Evolutionary conservation across 116 monocot genomes (phyloP), one percentile per base, ranked within the genome.

Genomic region (Dioscorea cayenensis): DNA sequence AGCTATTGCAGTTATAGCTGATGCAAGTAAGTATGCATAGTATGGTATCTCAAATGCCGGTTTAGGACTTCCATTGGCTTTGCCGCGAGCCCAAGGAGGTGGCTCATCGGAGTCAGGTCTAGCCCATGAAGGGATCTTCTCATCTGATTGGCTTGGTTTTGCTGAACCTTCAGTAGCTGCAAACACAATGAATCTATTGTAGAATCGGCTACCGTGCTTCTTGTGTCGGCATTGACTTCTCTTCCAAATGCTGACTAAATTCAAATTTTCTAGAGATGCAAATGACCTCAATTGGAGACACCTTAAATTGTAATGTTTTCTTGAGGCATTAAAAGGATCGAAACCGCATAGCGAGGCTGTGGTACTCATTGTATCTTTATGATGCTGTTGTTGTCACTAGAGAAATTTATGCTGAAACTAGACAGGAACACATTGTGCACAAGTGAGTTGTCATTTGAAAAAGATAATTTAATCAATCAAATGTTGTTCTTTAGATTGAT

Each of bases 1-100:
- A 11, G 93, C 97, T 68, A 97, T 97, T 25, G 97, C 94, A 52
- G 86, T 94, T 3, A 97, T n/a, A 49, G 89, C 89, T 21, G 97
- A 97, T 49, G 97, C 88, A 35, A 97, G 79, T 32, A 97, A 76
- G 77, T 93, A 93, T 0, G 82, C 97, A 74, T 63, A 83, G 72
- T 78, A 97, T 7, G 97, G 97, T 37, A 94, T 77, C 65, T 84
- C 75, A 70, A 88, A 68, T 37, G 86, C 36, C 35, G 82, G 69
- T n/a, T 78, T 65, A 61, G 82, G 36, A 64, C 55, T 82, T 23
- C 71, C 72, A 14, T 60, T 74, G 51, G 73, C 78, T 65, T 82
- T 82, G 10, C 82, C 83, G 59, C 86, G 80, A 75, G 90, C 97
- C 97, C 97, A 97, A 19, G 94, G 97, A 29, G 94, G 97, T 27